These are phyloP conservation scores for Diaporthe capsici DNA, from an alignment of 2,329 filamentous ascomycete genomes.

Conservation along the genomic window DNA sequence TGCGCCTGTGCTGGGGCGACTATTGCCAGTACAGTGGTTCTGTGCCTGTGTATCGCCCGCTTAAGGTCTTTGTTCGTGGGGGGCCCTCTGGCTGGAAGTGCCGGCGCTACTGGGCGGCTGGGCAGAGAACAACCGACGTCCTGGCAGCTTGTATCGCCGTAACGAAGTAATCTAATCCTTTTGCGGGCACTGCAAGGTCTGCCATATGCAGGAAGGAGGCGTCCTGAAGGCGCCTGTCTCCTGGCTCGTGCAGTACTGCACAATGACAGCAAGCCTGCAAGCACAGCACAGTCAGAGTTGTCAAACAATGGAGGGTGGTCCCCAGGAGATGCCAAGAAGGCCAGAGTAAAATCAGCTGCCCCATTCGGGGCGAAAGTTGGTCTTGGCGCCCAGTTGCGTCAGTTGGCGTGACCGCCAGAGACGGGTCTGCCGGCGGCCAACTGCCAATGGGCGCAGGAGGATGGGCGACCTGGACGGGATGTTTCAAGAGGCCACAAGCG, in stretches of 20 bases:
- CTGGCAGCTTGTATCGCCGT: background rate
- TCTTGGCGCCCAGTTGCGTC: conserved; percentile 24
- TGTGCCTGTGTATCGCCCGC: background rate
- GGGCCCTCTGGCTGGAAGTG: background rate
- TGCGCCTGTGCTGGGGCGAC: background rate
- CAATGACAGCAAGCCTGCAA: background rate
- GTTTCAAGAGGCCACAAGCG: conserved; percentile 20
- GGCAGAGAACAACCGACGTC: background rate
- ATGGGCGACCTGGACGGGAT: conserved; percentile 21
- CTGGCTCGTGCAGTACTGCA: conserved; percentile 4
- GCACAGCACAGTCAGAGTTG: conserved; percentile 4
- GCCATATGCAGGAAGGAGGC: background rate
- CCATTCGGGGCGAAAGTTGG: conserved; percentile 16
- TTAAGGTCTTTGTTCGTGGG: background rate
- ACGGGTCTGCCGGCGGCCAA: conserved; percentile 27
- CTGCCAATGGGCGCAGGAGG: conserved; percentile 23
- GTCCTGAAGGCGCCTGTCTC: background rate
- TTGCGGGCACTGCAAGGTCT: conserved; percentile 10
- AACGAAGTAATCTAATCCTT: background rate
- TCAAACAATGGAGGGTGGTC: conserved; percentile 1
- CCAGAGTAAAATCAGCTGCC: conserved; percentile 26
- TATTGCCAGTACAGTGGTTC: background rate
- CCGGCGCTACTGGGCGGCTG: background rate
- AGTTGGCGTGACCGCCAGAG: conserved; percentile 27
- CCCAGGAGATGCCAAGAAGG: conserved; percentile 29